Percentiles rank a stretch among this genome's conserved stretches.
Evolutionary conservation across 495 filamentous ascomycete genomes (phyloP).

Genomic region (Penicillium turbatum): DNA sequence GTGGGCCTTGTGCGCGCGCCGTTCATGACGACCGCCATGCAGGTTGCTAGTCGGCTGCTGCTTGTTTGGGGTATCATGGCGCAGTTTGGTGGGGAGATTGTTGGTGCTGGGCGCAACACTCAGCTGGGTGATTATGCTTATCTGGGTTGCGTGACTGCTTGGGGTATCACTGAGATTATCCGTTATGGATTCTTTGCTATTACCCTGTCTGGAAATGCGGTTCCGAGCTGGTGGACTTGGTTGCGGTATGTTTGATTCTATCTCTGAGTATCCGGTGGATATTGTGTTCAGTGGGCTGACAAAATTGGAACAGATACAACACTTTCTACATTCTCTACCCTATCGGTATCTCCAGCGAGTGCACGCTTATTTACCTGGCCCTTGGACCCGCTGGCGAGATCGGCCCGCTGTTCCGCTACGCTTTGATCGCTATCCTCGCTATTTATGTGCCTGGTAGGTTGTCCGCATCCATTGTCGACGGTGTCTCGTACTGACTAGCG

Average conservation of each 20-base stretch:
- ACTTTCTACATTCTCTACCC: conserved; percentile 92
- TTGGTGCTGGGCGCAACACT: conserved; percentile 19
- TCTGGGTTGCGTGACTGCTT: conserved; percentile 59
- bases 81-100: conserved; percentile 46
- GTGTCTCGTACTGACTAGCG: conserved; percentile 15
- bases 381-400: conserved; percentile 54
- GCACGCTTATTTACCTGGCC: conserved; percentile 64
- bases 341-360: conserved; percentile 82
- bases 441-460: conserved; percentile 78
- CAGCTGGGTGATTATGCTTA: conserved; percentile 42
- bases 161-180: conserved; percentile 81
- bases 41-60: conserved; percentile 76
- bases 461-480: background rate
- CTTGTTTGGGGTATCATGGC: conserved; percentile 77
- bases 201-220: conserved; percentile 53
- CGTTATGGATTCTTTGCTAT: conserved; percentile 85
- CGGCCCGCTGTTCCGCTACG: conserved; percentile 49
- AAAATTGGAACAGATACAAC: conserved; percentile 58
- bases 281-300: background rate
- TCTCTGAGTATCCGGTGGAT: background rate
- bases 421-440: conserved; percentile 58
- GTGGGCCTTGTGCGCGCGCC: conserved; percentile 79
- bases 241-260: conserved; percentile 46
- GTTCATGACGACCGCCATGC: conserved; percentile 78
- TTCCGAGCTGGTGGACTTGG: conserved; percentile 69